Evolutionary conservation across 1,139 yeast species (phyloP), one percentile per base, ranked within the genome.

Genomic region (Maudiozyma humilis): DNA sequence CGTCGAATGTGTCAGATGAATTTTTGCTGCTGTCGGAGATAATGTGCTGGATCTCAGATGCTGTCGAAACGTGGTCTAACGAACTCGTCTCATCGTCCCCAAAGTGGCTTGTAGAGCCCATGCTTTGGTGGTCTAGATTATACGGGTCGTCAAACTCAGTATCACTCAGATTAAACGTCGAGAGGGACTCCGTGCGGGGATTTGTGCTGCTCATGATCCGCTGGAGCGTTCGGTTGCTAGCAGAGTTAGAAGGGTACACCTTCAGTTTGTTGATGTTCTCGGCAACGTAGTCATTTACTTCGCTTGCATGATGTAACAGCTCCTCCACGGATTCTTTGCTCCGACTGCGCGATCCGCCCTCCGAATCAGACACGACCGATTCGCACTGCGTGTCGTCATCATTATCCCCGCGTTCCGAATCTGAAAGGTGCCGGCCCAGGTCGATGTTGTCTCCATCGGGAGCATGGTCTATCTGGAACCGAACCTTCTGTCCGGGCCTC

Each of bases 101-200:
- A 1, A 29, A 14, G 14, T 45, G 42, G 8, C 38, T 38, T 19
- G 40, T 38, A 19, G 38, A 29, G 20, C 27, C 36, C 29, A 37
- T 40, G 8, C 32, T 35, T 2, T 18, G 15, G 8, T 49, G 40
- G 20, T 46, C 51, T 31, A 49, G 38, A 18, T 46, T 47, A 19
- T 48, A 48, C 3, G 36, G 40, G 4, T 51, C 57, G 17, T 53
- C 55, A 5, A 37, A 19, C 6, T 54, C 60, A 35, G 44, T 45
- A 17, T 57, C 64, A 44, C 64, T 59, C 32, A 60, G 46, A 37
- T 56, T 59, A 40, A 60, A 60, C 41, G 60, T 60, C 4, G 65
- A 60, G 20, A 55, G 43, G 4, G 63, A 58, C 13, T 59, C 64
- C 4, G 59, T 53, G 12, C 53, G 42, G 2, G 54, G 44, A 2